Base-by-base conservation (phyloP, 1,284 basidiomycete species). In the Irpex sp. region DNA sequence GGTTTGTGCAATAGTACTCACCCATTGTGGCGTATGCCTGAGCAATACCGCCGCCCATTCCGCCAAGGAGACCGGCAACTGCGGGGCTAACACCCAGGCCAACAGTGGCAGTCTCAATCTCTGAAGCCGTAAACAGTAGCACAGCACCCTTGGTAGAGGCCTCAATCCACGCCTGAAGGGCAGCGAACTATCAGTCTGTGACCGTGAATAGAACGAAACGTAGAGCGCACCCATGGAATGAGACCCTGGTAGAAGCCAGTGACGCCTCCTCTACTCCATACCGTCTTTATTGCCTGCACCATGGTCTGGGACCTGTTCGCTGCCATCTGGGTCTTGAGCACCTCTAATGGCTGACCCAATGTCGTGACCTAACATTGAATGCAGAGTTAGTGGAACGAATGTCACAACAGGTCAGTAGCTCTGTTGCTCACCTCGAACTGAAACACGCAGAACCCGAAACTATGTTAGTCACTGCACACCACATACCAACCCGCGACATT, bases 21-120 rank as follows among this genome's bases (percentile, higher is more conserved):
- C 95, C 97, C 96, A 98, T 98, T 37, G 97, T 99, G 62, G 95
- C 97, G 75, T 99, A 99, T 7, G 97, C 97, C 79, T 99, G 97
- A 39, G 93, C 94, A 70, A 99, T 81, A 82, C 97, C 97, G 73
- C 97, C 97, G 26, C 92, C 92, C 92, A 99, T 98, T 70, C 97
- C 97, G 68, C 97, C 97, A 55, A 98, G 76, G 68, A 99, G 83
- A 71, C 97, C 97, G 61, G 93, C 90, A 26, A 83, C 81, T 26
- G 90, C 95, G 33, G 94, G 89, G 69, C 83, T 91, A 60, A 97
- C 77, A 33, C 94, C 94, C 69, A 91, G 78, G 6, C 72, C 69
- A 46, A 86, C 80, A 39, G 82, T 80, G 58, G 84, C 84, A 39
- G 88, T 86, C 76, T 99, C 95, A 59, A 99, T 92, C 77, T 98